Percentiles rank a stretch among this genome's conserved stretches.
Conservation (phyloP, 2,329 filamentous ascomycete genomes). For the Fusarium paranaense region DNA sequence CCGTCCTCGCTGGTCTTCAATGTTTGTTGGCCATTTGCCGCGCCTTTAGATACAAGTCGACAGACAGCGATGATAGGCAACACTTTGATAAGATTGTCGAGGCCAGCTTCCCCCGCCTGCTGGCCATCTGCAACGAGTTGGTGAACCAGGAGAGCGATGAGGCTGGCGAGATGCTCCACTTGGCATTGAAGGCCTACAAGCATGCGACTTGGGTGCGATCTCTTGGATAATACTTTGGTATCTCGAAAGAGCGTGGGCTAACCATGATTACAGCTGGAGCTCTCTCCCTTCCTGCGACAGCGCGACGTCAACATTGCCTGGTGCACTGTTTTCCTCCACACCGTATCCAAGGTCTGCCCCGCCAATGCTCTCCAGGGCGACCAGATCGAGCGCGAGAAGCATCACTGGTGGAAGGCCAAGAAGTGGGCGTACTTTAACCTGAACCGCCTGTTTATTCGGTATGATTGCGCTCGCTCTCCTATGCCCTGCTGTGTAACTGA, state of each 20-base stretch:
- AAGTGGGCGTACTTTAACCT: constrained; percentile 99
- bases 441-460: constrained; percentile 95
- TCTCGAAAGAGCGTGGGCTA: constrained; percentile 9
- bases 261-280: constrained; percentile 76
- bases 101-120: constrained; percentile 86
- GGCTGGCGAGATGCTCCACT: constrained; percentile 95
- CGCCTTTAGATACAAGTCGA: constrained; percentile 91
- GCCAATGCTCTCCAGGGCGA: constrained; percentile 85
- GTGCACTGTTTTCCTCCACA: constrained; percentile 94
- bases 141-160: constrained; percentile 93
- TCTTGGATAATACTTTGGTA: constrained; percentile 3
- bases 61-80: constrained; percentile 78
- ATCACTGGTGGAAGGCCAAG: constrained; percentile 99
- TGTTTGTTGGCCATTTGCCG: constrained; percentile 95
- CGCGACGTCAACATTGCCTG: constrained; percentile 90
- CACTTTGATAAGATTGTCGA: constrained; percentile 97
- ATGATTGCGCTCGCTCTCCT: constrained; percentile 42
- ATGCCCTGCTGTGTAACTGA: constrained; percentile 4
- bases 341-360: constrained; percentile 87
- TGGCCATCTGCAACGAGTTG: constrained; percentile 88
- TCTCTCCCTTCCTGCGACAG: constrained; percentile 80
- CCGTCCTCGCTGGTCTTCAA: constrained; percentile 92
- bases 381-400: constrained; percentile 85
- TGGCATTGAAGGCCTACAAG: constrained; percentile 96
- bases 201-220: constrained; percentile 88